A percentile compares a stretch with the other conserved stretches of the same genome.
phyloP scores from a whole-genome alignment of 2,329 filamentous ascomycete species.

The Sclerotinia subarctica region DNA sequence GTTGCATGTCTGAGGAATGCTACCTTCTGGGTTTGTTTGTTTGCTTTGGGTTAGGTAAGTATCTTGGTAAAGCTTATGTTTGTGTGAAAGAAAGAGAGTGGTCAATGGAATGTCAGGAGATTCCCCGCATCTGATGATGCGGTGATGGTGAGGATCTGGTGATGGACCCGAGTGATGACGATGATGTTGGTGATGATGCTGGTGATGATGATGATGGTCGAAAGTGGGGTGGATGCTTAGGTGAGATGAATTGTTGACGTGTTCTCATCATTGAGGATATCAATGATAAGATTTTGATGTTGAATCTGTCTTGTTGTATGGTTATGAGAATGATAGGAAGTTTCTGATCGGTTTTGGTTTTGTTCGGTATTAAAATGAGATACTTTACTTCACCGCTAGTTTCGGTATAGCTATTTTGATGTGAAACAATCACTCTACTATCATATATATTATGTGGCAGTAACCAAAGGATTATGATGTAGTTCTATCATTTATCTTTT shows the following conservation, averaged over 20 bases:
- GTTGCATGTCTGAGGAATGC: not conserved
- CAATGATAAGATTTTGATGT: too few species aligned
- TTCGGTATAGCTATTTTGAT: not conserved
- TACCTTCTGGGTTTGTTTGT: not conserved
- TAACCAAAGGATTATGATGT: not conserved
- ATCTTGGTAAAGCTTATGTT: not conserved
- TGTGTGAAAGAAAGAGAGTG: not conserved
- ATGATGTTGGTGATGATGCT: not conserved
- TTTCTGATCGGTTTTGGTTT: not conserved
- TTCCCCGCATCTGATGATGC: too few species aligned
- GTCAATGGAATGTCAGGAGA: too few species aligned
- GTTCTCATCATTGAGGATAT: too few species aligned
- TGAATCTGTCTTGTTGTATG: not conserved
- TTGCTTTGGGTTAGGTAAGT: not conserved
- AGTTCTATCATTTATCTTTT: too few species aligned
- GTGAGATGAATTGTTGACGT: too few species aligned
- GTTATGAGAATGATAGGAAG: not conserved
- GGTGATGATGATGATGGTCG: not conserved
- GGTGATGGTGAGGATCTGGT: not conserved
- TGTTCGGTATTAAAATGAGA: not conserved
- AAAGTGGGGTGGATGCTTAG: not conserved
- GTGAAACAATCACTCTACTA: too few species aligned
- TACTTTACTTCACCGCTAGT: not conserved
- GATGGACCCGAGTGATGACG: not conserved
- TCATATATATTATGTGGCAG: too few species aligned